Evolutionary conservation across 2,329 filamentous ascomycete species (phyloP), one percentile per base, ranked within the genome.

Genomic region (Arthroderma sp.): DNA sequence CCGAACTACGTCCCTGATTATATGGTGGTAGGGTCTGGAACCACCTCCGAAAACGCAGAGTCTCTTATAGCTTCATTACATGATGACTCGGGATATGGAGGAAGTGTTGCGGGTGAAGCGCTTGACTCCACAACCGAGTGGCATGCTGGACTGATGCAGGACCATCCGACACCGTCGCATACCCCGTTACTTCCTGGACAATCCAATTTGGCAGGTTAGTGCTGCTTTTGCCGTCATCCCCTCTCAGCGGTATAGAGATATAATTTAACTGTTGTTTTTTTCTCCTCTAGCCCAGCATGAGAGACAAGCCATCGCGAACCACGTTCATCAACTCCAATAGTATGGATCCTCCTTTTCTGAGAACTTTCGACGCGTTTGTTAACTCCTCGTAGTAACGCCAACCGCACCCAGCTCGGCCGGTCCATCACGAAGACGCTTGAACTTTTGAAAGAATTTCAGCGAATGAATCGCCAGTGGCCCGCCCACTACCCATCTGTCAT

Each of bases 321-420:
- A 94, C 64, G 79, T 95, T 40, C 83, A 94, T 58, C 91, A 96
- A 67, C 75, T 96, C 52, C 86, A 85, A 72, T 95, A 94, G 68
- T 71, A 66, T 43, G 67, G 29, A 48, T 45, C 8, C 33, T 32
- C 39, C n/a, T 27, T 30, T 5, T 22, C 5, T 34, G 3, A 10
- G n/a, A 9, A 29, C 28, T n/a, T 10, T 22, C 15, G 15, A 33
- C 8, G 22, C n/a, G 11, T 15, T 55, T 58, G 48, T 58, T 47
- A 22, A 36, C 39, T 11, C 15, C 48, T 45, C 55, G 48, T 50
- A 73, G 70, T 68, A 96, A 96, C 64, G 79, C 86, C 57, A 94
- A 96, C 62, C 80, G 88, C 48, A 84, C 81, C 4, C 79, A 84
- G 30, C 77, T 98, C n/a, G 86, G 79, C 37, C 82, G 88, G 48